Conservation (phyloP, 225 moss, liverwort and hornwort genomes). For the Pseudoscleropodium purum region DNA sequence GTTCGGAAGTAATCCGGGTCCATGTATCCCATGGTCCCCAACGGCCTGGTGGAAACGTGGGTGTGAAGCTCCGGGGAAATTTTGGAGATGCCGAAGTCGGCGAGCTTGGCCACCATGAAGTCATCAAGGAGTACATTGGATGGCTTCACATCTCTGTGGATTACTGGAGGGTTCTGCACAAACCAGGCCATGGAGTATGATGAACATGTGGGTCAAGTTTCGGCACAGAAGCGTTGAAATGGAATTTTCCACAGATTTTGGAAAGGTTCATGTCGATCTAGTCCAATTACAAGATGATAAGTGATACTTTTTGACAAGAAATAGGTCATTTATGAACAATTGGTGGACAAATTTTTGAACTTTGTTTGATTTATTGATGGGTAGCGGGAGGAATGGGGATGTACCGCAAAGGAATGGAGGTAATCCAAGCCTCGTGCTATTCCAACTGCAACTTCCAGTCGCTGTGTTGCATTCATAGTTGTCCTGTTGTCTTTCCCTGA, state of each 20-base stretch:
- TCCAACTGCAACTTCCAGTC: conserved; percentile 24
- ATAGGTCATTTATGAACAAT: neutral
- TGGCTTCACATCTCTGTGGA: conserved; percentile 19
- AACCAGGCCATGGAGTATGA: neutral
- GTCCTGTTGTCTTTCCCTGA: conserved; percentile 14
- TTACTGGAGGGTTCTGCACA: conserved; percentile 13
- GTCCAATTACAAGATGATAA: neutral
- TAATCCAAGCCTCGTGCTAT: conserved; percentile 42
- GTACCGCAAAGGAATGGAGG: conserved; percentile 38
- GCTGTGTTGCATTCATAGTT: neutral
- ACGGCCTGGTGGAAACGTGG: neutral
- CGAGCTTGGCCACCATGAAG: conserved; percentile 18
- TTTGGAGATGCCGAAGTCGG: conserved; percentile 26
- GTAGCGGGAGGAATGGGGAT: neutral
- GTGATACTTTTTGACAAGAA: neutral
- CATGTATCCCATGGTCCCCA: conserved; percentile 19
- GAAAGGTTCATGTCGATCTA: neutral
- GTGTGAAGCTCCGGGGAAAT: conserved; percentile 4
- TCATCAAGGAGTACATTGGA: conserved; percentile 4
- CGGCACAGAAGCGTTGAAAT: neutral
- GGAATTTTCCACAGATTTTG: neutral
- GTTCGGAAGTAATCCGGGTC: conserved; percentile 29
- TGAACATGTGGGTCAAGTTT: neutral
- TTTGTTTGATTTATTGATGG: neutral
- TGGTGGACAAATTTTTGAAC: too few species aligned